Evolutionary conservation across 2,329 filamentous ascomycete genomes (phyloP), one percentile per base, ranked within the genome.

Genomic region (Ceratocystis alfenasii): DNA sequence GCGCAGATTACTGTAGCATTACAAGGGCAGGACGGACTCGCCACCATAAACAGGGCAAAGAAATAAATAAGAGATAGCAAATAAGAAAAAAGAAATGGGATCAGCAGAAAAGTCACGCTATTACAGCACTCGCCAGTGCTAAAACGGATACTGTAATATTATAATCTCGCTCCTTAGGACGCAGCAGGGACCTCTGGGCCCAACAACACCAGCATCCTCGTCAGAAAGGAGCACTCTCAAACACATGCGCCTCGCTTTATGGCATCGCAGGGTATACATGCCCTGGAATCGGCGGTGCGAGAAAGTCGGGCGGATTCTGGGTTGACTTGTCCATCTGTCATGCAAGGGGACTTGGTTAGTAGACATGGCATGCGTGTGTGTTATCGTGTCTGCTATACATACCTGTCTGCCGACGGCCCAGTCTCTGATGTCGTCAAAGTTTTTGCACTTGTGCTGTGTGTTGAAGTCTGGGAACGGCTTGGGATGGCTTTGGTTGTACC

Each of bases 401-500:
- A 77, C 78, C 68, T 86, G 83, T 30, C 80, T 75, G 36, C 72
- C 72, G 67, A 82, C 76, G 1, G 83, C 83, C 82, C 82, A 87
- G 17, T 73, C 68, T 33, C 78, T 73, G 3, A 85, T 73, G 1
- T 75, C 77, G 1, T 83, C 80, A 64, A 80, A 84, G 70, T 84
- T 82, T 44, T 81, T 79, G 72, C 84, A 86, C 61, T 75, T 76
- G 71, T 86, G 84, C 66, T 76, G 75, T 0, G 83, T 85, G 70
- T 84, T 83, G 73, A 86, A 86, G 71, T 87, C 83, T 1, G 83
- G 81, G 69, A 83, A 85, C 0, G 82, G 76, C 55, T 75, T 73
- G 0, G 79, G 77, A 7, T 76, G 72, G 1, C 75, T 70, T 2
- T 73, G 72, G 28, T 82, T 75, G 44, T 78, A 79, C 83, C 83